phyloP scores from a whole-genome alignment of 257 asterid species.

The Nicotiana undulata region DNA sequence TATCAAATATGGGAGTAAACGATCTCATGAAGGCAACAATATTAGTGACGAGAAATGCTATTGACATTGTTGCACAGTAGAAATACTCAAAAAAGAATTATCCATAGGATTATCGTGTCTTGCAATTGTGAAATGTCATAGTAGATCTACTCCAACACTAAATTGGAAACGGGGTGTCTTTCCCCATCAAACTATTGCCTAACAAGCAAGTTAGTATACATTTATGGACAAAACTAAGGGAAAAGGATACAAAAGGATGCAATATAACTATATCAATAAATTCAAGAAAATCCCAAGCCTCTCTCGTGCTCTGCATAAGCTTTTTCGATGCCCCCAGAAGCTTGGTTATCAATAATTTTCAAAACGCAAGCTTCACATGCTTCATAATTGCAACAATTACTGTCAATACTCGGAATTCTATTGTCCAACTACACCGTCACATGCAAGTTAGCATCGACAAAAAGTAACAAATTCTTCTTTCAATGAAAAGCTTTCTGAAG shows the following conservation, averaged over 20 bases:
- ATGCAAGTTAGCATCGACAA: background rate
- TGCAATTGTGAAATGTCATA: background rate
- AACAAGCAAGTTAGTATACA: background rate
- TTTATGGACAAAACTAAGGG: background rate
- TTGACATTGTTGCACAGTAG: background rate
- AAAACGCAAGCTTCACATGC: background rate
- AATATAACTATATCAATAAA: background rate
- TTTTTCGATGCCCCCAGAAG: background rate
- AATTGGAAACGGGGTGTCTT: background rate
- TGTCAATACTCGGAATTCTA: background rate
- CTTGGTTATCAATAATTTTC: background rate
- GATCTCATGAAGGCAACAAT: background rate
- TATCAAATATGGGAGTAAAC: background rate
- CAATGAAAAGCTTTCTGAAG: background rate
- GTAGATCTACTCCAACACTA: background rate
- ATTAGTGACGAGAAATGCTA: background rate
- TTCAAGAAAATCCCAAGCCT: background rate
- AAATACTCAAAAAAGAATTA: background rate
- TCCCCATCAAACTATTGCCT: background rate
- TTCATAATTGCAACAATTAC: background rate
- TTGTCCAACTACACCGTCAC: background rate
- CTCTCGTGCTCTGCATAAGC: background rate
- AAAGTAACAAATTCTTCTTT: background rate
- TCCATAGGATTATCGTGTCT: background rate
- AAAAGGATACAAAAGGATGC: background rate